A percentile compares a stretch with the other conserved stretches of the same genome.
Evolutionary conservation across 192 early-diverging fungal species (phyloP).

Genomic region (Gonapodya prolifera): DNA sequence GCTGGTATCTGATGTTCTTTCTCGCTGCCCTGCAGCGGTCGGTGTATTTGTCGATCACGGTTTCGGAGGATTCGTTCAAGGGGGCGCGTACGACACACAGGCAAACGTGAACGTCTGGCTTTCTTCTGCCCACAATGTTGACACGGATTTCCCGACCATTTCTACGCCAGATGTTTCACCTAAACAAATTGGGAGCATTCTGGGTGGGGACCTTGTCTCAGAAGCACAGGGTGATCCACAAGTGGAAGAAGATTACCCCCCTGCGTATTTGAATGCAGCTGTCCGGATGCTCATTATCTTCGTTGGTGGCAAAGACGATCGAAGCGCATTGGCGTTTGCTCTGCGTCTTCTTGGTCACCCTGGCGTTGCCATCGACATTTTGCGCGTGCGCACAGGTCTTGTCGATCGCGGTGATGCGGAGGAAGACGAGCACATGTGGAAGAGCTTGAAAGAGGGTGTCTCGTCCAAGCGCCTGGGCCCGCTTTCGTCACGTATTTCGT

Average conservation of each 20-base stretch:
- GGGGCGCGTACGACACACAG: background rate
- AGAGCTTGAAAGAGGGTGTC: background rate
- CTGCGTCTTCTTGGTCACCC: slow-evolving; percentile 10
- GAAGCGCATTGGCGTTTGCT: slow-evolving; percentile 43
- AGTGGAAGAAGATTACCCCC: slow-evolving; percentile 18
- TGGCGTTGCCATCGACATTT: background rate
- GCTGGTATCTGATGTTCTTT: slow-evolving; percentile 6
- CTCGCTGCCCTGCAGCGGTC: slow-evolving; percentile 20
- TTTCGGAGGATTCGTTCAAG: slow-evolving; percentile 19
- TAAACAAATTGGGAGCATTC: background rate
- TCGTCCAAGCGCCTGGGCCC: background rate
- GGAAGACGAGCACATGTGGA: background rate
- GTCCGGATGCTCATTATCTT: slow-evolving; percentile 48
- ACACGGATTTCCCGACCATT: background rate
- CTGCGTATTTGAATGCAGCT: background rate
- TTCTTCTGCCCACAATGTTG: slow-evolving; percentile 1
- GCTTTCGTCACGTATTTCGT: background rate
- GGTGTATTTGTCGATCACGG: slow-evolving; percentile 57
- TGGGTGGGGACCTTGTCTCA: slow-evolving; percentile 3
- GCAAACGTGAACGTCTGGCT: background rate
- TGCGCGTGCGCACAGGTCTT: background rate
- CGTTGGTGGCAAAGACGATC: slow-evolving; percentile 61
- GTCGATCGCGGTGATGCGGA: background rate
- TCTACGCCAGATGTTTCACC: background rate
- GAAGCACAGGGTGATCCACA: slow-evolving; percentile 25